These are phyloP conservation scores for Xanthoceras sorbifolium DNA, from an alignment of 345 rosid genomes.

Conservation along the genomic window DNA sequence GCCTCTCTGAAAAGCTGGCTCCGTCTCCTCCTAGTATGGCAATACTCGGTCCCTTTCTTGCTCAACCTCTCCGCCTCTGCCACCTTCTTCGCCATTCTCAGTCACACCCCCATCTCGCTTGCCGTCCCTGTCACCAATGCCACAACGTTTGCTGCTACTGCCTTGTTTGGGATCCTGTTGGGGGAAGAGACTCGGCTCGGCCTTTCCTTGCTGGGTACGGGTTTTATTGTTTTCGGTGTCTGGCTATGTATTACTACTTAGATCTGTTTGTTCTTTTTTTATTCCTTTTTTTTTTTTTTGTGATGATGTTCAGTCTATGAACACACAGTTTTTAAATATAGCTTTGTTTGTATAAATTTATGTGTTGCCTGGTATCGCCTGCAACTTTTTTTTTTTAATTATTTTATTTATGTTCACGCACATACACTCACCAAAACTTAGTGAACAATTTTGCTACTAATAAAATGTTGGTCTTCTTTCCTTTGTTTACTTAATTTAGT, in stretches of 20 bases:
- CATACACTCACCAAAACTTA: no score
- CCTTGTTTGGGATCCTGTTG: slow-evolving; percentile 65
- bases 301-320: background rate
- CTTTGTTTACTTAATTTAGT: no score
- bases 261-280: background rate
- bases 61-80: slow-evolving; percentile 90
- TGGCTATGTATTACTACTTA: slow-evolving; percentile 65
- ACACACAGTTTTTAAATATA: background rate
- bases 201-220: slow-evolving; percentile 62
- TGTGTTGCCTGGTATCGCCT: background rate
- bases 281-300: background rate
- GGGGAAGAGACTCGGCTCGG: slow-evolving; percentile 73
- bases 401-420: no score
- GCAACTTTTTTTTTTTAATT: background rate
- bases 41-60: slow-evolving; percentile 81
- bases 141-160: slow-evolving; percentile 90
- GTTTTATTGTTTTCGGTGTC: slow-evolving; percentile 67
- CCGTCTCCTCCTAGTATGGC: slow-evolving; percentile 77
- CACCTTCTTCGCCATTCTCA: slow-evolving; percentile 72
- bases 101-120: slow-evolving; percentile 72
- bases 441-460: no score
- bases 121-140: slow-evolving; percentile 96
- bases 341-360: background rate
- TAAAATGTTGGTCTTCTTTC: no score
- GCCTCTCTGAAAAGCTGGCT: slow-evolving; percentile 47